Evolutionary conservation across 202 grass and related monocot species (phyloP).

Genomic region (Schoenoplectus tabernaemontani): DNA sequence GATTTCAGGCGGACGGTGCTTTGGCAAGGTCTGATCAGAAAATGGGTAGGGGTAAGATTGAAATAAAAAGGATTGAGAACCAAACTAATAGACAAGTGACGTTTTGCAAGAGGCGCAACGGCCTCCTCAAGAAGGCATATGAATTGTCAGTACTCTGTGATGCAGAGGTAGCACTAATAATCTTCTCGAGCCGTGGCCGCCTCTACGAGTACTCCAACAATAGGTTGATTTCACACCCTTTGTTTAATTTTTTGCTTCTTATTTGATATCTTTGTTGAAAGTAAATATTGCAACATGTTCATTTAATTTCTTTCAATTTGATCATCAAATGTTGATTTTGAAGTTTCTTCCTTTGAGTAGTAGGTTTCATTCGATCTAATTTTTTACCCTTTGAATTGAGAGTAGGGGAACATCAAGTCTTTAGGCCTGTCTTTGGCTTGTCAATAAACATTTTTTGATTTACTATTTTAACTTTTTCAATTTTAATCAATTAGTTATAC

Average conservation of each 20-base stretch:
- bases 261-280: not conserved
- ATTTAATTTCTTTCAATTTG: not conserved
- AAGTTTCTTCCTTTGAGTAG: not conserved
- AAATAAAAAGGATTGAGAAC: conserved; percentile 55
- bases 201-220: conserved; percentile 51
- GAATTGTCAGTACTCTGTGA: conserved; percentile 46
- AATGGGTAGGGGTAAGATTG: conserved; percentile 49
- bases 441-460: not conserved
- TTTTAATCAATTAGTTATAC: not conserved
- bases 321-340: not conserved
- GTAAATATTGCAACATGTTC: not conserved
- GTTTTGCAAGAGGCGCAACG: conserved; percentile 50
- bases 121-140: conserved; percentile 51
- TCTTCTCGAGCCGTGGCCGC: conserved; percentile 43
- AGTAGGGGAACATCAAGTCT: not conserved
- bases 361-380: not conserved
- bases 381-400: not conserved
- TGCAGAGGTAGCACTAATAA: conserved; percentile 37
- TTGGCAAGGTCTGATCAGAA: conserved; percentile 11
- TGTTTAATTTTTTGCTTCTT: not conserved
- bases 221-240: conserved; percentile 24
- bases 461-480: not conserved
- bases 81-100: conserved; percentile 45
- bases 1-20: not conserved
- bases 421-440: not conserved